Conservation (phyloP, 352 stramenopile genomes). For the Blastocystis sp. region DNA sequence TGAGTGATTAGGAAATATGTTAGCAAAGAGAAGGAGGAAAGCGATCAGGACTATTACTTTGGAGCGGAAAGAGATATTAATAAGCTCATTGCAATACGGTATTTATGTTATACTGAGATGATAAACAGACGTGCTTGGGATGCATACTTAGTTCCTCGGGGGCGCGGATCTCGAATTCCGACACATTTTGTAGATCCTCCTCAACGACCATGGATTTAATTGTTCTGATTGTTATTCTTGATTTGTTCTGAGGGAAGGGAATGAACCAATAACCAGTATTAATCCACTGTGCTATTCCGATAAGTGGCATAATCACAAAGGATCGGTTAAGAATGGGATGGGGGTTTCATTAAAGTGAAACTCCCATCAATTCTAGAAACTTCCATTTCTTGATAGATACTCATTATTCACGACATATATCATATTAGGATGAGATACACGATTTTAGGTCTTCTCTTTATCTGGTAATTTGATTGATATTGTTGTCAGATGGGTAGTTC, state of each 20-base stretch:
- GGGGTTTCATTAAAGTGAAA: slow-evolving; percentile 34
- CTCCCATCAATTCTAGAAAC: slow-evolving; percentile 65
- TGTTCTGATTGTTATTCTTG: background rate
- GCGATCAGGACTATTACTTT: slow-evolving; percentile 44
- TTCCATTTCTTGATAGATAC: background rate
- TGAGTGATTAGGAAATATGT: background rate
- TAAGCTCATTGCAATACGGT: slow-evolving; percentile 52
- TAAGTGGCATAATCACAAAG: too few relatives aligned
- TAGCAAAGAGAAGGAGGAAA: slow-evolving; percentile 32
- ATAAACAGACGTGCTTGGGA: slow-evolving; percentile 40
- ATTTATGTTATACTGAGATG: background rate
- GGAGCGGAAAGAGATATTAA: slow-evolving; percentile 36
- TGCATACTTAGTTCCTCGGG: slow-evolving; percentile 32
- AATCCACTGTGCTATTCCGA: too few relatives aligned
- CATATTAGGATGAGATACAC: slow-evolving; percentile 2
- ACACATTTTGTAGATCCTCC: slow-evolving; percentile 54
- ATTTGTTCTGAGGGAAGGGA: background rate
- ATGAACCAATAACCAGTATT: too few relatives aligned
- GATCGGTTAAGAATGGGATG: too few relatives aligned
- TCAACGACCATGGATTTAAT: background rate
- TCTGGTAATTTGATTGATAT: background rate
- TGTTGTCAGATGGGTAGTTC: slow-evolving; percentile 19
- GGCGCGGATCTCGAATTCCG: slow-evolving; percentile 37
- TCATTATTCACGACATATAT: background rate
- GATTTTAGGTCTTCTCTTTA: background rate